A percentile compares a stretch with the other conserved stretches of the same genome.
Evolutionary conservation across 345 rosid genomes (phyloP).

Genomic region (Camelina sativa): DNA sequence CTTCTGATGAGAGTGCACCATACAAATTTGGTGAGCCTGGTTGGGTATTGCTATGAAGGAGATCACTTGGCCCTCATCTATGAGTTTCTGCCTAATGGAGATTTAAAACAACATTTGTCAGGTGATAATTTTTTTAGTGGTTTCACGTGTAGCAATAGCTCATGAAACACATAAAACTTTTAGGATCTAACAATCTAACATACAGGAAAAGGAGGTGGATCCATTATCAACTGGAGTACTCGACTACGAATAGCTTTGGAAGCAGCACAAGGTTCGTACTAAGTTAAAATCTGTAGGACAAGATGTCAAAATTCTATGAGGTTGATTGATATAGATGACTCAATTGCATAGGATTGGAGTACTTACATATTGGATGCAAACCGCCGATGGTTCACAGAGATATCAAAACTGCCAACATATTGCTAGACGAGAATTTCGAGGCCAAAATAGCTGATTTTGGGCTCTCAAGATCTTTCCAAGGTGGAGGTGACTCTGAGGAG

Average conservation of each 20-base stretch:
- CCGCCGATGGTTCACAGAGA: slow-evolving; percentile 54
- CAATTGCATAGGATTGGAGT: slow-evolving; percentile 36
- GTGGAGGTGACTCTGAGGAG: slow-evolving; percentile 29
- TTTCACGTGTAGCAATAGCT: neutral
- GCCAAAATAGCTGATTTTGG: slow-evolving; percentile 59
- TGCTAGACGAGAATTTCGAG: slow-evolving; percentile 45
- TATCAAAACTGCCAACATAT: slow-evolving; percentile 54
- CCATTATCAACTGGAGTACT: slow-evolving; percentile 42
- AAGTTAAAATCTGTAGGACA: neutral
- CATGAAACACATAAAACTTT: neutral
- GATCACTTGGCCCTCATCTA: slow-evolving; percentile 50
- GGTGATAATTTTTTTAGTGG: slow-evolving; percentile 12
- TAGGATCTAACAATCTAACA: no score
- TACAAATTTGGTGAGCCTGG: slow-evolving; percentile 46
- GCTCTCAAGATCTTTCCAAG: slow-evolving; percentile 40
- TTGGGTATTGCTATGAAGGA: slow-evolving; percentile 54
- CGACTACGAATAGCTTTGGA: slow-evolving; percentile 51
- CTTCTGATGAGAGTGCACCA: slow-evolving; percentile 52
- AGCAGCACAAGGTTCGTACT: slow-evolving; percentile 52
- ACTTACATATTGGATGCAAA: slow-evolving; percentile 53
- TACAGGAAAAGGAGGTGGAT: slow-evolving; percentile 22
- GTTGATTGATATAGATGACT: slow-evolving; percentile 2
- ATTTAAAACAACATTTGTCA: slow-evolving; percentile 44
- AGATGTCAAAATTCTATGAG: neutral
- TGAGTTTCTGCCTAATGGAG: slow-evolving; percentile 51